phyloP scores from a whole-genome alignment of 2,329 filamentous ascomycete genomes.

The Alternaria sp. region DNA sequence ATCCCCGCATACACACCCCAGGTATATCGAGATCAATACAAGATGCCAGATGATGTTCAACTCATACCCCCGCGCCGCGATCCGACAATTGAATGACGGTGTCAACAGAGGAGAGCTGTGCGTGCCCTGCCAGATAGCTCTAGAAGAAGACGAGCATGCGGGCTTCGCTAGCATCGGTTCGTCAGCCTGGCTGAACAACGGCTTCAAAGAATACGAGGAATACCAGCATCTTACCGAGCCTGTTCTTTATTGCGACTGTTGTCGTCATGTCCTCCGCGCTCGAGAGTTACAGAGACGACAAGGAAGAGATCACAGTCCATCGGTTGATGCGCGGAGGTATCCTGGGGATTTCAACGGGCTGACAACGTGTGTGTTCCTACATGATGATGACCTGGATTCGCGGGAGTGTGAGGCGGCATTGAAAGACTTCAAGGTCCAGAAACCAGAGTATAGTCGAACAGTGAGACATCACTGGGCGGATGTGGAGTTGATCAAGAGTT shows the following conservation, averaged over 20 bases:
- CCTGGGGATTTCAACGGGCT: not conserved
- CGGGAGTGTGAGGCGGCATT: not conserved
- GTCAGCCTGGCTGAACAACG: not conserved
- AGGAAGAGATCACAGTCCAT: not conserved
- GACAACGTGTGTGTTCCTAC: not conserved
- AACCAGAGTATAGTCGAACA: not conserved
- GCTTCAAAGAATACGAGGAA: not conserved
- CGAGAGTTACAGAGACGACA: not conserved
- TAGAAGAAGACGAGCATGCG: not conserved
- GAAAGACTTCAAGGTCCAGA: not conserved
- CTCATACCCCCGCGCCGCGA: not conserved
- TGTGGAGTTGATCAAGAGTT: not conserved
- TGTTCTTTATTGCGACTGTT: slow-evolving; percentile 3
- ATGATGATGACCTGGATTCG: slow-evolving; percentile 1
- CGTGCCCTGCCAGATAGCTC: slow-evolving; percentile 2
- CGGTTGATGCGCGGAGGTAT: not conserved
- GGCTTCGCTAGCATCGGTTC: slow-evolving; percentile 3
- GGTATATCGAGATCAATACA: no score
- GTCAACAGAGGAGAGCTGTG: slow-evolving; percentile 4
- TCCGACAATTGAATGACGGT: not conserved
- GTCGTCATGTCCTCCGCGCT: not conserved
- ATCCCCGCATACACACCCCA: no score
- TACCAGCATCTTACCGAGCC: not conserved
- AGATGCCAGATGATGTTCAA: no score
- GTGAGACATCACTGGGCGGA: slow-evolving; percentile 1